These are phyloP conservation scores for Senecio squalidus DNA, from an alignment of 140 eudicot species.

Conservation along the genomic window DNA sequence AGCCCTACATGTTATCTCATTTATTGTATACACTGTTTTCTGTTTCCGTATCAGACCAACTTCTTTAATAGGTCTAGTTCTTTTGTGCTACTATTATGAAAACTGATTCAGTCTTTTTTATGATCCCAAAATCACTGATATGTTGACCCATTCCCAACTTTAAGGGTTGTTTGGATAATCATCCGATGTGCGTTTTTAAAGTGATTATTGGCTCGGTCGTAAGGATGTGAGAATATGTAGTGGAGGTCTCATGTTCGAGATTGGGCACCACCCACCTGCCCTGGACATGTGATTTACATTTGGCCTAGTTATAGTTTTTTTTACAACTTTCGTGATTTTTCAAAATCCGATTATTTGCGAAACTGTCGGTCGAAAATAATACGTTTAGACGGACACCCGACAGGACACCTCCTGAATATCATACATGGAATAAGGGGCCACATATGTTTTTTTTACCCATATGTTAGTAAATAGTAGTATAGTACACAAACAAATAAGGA, in stretches of 20 bases:
- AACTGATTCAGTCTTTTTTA: constrained; percentile 13
- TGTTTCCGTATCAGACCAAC: constrained; percentile 29
- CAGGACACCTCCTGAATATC: constrained; percentile 9
- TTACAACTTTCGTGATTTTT: no score
- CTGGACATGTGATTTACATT: no score
- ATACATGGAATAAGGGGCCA: constrained; percentile 20
- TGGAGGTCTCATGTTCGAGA: no score
- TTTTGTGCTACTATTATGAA: constrained; percentile 18
- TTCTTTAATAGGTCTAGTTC: constrained; percentile 4
- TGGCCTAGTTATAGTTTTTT: no score
- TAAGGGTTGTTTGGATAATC: no score
- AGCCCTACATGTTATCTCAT: constrained; percentile 33
- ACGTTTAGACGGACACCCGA: background rate
- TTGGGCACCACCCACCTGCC: no score
- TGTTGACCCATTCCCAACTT: no score
- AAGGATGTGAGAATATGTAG: background rate
- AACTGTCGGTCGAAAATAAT: background rate
- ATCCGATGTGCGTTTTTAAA: background rate
- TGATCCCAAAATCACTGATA: no score
- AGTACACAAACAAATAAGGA: constrained; percentile 15
- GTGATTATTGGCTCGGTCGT: background rate
- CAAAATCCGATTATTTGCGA: no score
- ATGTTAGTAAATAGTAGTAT: constrained; percentile 19
- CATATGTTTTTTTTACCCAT: constrained; percentile 9
- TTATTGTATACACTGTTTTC: constrained; percentile 28